Conservation (phyloP, 2,329 filamentous ascomycete genomes). For the Dactylella cylindrospora region DNA sequence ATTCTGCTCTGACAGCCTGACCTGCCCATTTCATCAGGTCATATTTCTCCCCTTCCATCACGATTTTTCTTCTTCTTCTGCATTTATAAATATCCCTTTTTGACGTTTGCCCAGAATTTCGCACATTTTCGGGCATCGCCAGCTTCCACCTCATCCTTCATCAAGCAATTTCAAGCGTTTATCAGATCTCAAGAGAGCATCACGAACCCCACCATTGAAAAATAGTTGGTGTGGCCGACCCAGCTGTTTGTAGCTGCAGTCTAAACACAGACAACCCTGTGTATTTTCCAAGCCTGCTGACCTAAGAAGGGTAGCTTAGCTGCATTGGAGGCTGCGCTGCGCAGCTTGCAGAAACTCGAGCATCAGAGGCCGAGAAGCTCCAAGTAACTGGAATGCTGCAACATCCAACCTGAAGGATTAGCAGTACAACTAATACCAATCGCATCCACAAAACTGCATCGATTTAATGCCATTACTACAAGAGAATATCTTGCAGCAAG, state of each 20-base stretch:
- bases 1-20: slow-evolving; percentile 2
- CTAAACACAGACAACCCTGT: slow-evolving; percentile 27
- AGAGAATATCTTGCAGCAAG: no score
- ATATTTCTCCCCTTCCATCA: neutral
- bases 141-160: slow-evolving; percentile 23
- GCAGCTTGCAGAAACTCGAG: no score
- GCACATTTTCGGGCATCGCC: slow-evolving; percentile 30
- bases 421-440: no score
- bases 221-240: slow-evolving; percentile 31
- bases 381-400: no score
- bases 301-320: slow-evolving; percentile 36
- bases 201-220: slow-evolving; percentile 27
- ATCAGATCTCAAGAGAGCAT: neutral
- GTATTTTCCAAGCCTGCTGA: slow-evolving; percentile 33
- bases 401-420: no score
- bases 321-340: slow-evolving; percentile 33
- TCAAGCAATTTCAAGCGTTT: neutral
- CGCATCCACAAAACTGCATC: no score
- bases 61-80: neutral
- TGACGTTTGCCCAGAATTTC: no score
- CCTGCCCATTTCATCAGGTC: slow-evolving; percentile 2
- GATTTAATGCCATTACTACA: no score
- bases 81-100: neutral
- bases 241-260: no score
- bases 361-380: no score